Evolutionary conservation across 2,329 filamentous ascomycete species (phyloP).

Genomic region (Verticillium dahliae): DNA sequence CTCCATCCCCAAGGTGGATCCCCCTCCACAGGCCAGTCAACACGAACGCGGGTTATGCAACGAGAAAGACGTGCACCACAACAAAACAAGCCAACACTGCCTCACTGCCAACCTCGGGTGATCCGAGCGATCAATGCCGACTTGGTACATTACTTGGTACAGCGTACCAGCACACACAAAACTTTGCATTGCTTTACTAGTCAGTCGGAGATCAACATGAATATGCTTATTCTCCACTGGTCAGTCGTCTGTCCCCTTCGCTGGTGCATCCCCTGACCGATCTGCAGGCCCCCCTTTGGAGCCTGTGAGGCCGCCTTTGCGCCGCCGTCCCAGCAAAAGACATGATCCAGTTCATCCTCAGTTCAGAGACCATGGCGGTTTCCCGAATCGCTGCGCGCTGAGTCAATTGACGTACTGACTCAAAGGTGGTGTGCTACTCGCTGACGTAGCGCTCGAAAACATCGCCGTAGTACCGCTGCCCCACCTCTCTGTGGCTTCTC

Average conservation of each 20-base stretch:
- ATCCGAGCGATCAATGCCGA: not conserved
- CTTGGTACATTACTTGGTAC: too few species aligned
- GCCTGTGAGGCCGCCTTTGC: not conserved
- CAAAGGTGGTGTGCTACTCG: conserved; percentile 16
- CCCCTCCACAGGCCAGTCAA: too few species aligned
- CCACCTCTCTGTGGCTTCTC: conserved; percentile 42
- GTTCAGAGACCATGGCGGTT: not conserved
- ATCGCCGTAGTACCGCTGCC: conserved; percentile 36
- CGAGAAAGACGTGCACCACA: not conserved
- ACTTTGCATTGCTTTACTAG: not conserved
- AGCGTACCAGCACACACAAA: not conserved
- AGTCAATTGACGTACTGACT: not conserved
- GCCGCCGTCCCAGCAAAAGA: not conserved
- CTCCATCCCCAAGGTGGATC: not conserved
- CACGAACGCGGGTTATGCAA: not conserved
- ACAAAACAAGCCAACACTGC: not conserved
- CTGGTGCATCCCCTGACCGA: not conserved
- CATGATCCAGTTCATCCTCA: not conserved
- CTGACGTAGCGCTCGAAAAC: conserved; percentile 41
- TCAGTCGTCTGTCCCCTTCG: not conserved
- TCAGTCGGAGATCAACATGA: not conserved
- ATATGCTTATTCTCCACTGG: not conserved
- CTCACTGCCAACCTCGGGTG: not conserved
- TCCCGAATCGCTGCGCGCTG: not conserved
- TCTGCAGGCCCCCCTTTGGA: not conserved